Evolutionary conservation across 495 filamentous ascomycete genomes (phyloP).

Genomic region (Penicillium maclennaniae): DNA sequence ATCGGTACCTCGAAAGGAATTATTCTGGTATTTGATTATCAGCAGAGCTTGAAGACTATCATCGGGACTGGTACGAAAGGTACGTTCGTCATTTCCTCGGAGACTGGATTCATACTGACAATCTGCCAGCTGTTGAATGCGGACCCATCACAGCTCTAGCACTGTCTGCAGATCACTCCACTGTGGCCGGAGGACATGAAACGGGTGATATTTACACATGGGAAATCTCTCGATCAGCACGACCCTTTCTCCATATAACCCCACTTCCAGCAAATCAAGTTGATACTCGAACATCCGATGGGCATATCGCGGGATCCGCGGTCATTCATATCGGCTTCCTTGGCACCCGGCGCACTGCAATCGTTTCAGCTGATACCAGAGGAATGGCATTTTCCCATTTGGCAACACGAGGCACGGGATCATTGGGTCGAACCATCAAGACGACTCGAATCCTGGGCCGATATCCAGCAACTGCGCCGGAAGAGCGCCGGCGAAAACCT

Average conservation of each 20-base stretch:
- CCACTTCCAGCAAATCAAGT: conserved; percentile 64
- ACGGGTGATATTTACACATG: conserved; percentile 94
- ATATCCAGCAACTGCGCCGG: conserved; percentile 64
- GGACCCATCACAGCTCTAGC: conserved; percentile 84
- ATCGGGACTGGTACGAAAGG: conserved; percentile 94
- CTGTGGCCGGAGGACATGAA: conserved; percentile 83
- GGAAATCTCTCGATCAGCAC: conserved; percentile 76
- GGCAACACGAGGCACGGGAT: conserved; percentile 84
- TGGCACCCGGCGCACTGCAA: conserved; percentile 88
- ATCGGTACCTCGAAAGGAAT: conserved; percentile 92
- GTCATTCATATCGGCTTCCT: conserved; percentile 91
- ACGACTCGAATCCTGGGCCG: conserved; percentile 86
- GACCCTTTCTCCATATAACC: conserved; percentile 84
- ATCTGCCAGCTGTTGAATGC: conserved; percentile 71
- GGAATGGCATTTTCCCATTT: conserved; percentile 99
- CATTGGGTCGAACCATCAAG: conserved; percentile 80
- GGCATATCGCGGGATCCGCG: conserved; percentile 70
- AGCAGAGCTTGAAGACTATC: conserved; percentile 88
- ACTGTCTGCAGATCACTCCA: conserved; percentile 89
- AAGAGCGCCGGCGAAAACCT: conserved; percentile 72
- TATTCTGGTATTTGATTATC: conserved; percentile 93
- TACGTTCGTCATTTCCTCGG: conserved; percentile 6
- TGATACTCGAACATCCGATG: conserved; percentile 66
- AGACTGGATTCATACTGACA: conserved; percentile 3
- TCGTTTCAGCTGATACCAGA: conserved; percentile 94